Evolutionary conservation across 805 yeast species (phyloP), one percentile per base, ranked within the genome.

Genomic region (Limtongia smithiae): DNA sequence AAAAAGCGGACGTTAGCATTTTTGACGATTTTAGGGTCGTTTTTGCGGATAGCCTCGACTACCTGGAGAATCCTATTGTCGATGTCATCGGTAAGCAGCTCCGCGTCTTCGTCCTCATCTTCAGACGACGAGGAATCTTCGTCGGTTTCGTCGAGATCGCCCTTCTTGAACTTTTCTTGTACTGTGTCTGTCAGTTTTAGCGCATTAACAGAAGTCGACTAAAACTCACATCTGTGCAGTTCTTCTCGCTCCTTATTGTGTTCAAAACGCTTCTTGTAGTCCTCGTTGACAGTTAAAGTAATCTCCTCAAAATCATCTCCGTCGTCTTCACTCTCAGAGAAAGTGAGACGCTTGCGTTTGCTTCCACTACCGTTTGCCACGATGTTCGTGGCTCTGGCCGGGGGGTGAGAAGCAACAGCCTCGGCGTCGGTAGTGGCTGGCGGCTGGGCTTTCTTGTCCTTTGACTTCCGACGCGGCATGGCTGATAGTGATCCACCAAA

Each of bases 71-170:
- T 81, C 21, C 94, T 94, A 17, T 74, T 67, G 55, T 93, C 97
- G 8, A 93, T 86, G 43, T 85, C 89, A 41, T 80, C 88, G 0
- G 97, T 91, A 45, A 87, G 74, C 43, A 93, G 71, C 27, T 89
- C 95, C 44, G 96, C 98, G 58, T 67, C 82, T 52, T 90, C 96
- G 64, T 93, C 98, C 68, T 91, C 98, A 3, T 81, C 88, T 63
- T 87, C 95, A 28, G 65, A 63, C 11, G 68, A 63, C n/a, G 67
- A 54, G 7, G 73, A 74, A n/a, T 65, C 72, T 1, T 49, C 63
- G n/a, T 63, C 67, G 9, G 56, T 60, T 24, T 44, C 58, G 7
- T 55, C 65, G 12, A 62, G 63, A 33, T 65, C 70, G 44, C 64
- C 54, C 17, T 57, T 46, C n/a, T 60, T 64, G 54, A 48, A 60